Evolutionary conservation across 2,329 filamentous ascomycete species (phyloP).

Genomic region (Penicillium brevicompactum): DNA sequence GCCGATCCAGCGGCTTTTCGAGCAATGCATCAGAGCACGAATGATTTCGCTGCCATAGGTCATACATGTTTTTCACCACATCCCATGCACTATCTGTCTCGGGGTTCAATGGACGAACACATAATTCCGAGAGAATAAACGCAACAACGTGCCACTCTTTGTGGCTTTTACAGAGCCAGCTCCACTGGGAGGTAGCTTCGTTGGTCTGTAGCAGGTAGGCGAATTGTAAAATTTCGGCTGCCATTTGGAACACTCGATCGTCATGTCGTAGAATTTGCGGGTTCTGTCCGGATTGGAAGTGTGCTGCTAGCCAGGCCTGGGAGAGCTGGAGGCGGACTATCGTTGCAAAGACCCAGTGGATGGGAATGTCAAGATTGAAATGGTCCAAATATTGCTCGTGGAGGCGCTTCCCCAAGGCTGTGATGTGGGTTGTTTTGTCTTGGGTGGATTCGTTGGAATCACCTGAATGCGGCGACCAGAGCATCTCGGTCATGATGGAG

Average conservation of each 20-base stretch:
- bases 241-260: constrained; percentile 65
- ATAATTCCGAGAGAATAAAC: constrained; percentile 57
- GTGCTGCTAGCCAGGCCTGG: constrained; percentile 62
- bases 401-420: constrained; percentile 29
- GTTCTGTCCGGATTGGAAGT: constrained; percentile 10
- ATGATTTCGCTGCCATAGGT: constrained; percentile 16
- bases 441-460: neutral
- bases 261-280: constrained; percentile 19
- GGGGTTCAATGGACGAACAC: constrained; percentile 28
- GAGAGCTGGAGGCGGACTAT: constrained; percentile 67
- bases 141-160: constrained; percentile 61
- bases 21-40: constrained; percentile 10
- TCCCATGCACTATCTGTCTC: constrained; percentile 28
- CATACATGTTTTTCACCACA: constrained; percentile 23
- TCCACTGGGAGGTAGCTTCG: constrained; percentile 54
- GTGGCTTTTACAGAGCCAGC: constrained; percentile 60
- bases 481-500: constrained; percentile 16
- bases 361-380: constrained; percentile 41
- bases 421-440: constrained; percentile 24
- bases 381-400: constrained; percentile 31
- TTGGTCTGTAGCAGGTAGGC: constrained; percentile 63
- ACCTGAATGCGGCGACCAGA: constrained; percentile 9
- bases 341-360: constrained; percentile 65
- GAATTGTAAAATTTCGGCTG: constrained; percentile 68
- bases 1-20: constrained; percentile 14